phyloP scores from a whole-genome alignment of 345 rosid genomes.

The Kandelia obovata region DNA sequence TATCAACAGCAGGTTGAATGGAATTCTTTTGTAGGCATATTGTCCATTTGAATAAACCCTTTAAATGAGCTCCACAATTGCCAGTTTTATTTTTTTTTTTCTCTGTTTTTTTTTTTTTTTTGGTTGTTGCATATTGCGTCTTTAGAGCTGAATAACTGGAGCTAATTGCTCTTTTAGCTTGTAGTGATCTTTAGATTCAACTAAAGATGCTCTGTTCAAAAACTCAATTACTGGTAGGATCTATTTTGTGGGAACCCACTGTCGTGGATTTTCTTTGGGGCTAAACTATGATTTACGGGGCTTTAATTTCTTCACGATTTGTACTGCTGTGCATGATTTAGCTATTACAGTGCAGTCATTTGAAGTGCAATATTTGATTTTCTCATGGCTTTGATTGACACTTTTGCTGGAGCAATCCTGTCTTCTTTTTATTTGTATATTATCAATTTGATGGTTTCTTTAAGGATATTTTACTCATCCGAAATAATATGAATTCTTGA shows the following conservation, averaged over 20 bases:
- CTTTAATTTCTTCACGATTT: not conserved
- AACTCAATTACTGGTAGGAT: constrained; percentile 19
- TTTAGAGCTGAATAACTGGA: not conserved
- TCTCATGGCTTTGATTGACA: not conserved
- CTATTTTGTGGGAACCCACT: constrained; percentile 3
- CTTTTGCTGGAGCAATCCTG: constrained; percentile 10
- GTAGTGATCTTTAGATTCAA: not conserved
- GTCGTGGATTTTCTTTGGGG: not conserved
- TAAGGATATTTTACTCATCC: constrained; percentile 7
- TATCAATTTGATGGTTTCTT: constrained; percentile 15
- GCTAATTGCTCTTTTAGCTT: not conserved
- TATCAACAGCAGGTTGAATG: constrained; percentile 47
- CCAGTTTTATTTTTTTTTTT: not conserved
- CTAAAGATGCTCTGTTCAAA: not conserved
- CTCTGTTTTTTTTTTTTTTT: too few relatives aligned
- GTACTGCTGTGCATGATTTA: not conserved
- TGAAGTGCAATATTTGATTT: not conserved
- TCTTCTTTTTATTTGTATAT: not conserved
- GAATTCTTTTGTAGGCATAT: constrained; percentile 6
- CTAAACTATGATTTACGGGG: constrained; percentile 1
- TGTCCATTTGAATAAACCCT: not conserved
- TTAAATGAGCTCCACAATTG: not conserved
- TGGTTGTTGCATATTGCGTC: not conserved
- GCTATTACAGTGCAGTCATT: not conserved
- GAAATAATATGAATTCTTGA: constrained; percentile 31